These are phyloP conservation scores for Flaveria floridana DNA, from an alignment of 140 eudicot genomes.

Conservation along the genomic window DNA sequence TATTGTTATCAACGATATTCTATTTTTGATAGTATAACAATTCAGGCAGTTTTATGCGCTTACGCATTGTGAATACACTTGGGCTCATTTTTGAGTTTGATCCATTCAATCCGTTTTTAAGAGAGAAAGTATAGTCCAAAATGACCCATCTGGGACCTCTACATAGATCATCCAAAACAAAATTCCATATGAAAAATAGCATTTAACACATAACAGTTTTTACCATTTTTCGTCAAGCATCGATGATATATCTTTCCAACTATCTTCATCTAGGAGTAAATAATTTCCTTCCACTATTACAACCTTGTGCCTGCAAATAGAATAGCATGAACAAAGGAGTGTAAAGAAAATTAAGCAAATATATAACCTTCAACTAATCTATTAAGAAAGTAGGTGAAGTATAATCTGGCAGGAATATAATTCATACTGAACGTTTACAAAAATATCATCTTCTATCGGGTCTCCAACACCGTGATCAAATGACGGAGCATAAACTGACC, in stretches of 20 bases:
- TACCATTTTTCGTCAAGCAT: conserved; percentile 90
- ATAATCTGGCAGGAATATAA: conserved; percentile 11
- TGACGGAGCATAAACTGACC: conserved; percentile 90
- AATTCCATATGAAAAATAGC: not conserved
- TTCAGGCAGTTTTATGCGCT: not conserved
- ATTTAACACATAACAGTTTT: conserved; percentile 15
- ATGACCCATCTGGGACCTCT: not conserved
- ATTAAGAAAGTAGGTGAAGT: conserved; percentile 9
- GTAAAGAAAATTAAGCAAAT: conserved; percentile 14
- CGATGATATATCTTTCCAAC: conserved; percentile 77
- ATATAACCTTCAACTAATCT: not conserved
- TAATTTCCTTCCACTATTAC: conserved; percentile 95
- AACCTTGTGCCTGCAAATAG: conserved; percentile 79
- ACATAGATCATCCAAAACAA: not conserved
- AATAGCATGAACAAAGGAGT: conserved; percentile 1
- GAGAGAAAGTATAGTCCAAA: conserved; percentile 3
- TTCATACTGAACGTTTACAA: conserved; percentile 75
- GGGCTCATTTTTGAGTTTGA: conserved; percentile 3
- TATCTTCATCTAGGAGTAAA: conserved; percentile 72
- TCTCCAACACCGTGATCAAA: conserved; percentile 98
- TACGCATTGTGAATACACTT: conserved; percentile 10
- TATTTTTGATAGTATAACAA: not conserved
- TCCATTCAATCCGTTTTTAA: not conserved
- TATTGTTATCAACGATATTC: not conserved
- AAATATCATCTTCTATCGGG: conserved; percentile 89